These are phyloP conservation scores for Przewalskia tangutica DNA, from an alignment of 257 asterid species.

Conservation along the genomic window DNA sequence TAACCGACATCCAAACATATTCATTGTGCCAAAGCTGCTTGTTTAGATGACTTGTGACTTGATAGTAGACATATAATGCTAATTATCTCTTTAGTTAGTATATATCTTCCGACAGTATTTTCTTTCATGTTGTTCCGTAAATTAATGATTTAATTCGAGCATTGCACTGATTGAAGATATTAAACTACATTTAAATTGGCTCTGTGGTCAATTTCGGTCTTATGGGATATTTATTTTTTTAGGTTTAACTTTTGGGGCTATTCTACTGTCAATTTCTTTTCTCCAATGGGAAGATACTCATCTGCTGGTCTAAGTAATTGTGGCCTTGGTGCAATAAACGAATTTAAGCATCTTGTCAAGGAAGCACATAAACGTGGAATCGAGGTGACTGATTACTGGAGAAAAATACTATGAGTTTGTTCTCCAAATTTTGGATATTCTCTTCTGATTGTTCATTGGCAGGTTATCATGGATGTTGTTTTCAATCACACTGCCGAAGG, in stretches of 20 bases:
- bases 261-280: constrained; percentile 84
- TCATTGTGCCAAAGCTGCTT: not conserved
- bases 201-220: not conserved
- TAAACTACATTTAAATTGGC: not conserved
- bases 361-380: constrained; percentile 96
- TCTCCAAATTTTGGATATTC: not conserved
- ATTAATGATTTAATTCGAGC: not conserved
- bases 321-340: constrained; percentile 70
- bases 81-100: not conserved
- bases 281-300: constrained; percentile 95
- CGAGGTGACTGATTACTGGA: constrained; percentile 44
- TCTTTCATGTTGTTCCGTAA: not conserved
- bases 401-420: not conserved
- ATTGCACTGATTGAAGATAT: not conserved
- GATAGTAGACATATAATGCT: not conserved
- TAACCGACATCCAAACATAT: not conserved
- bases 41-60: not conserved
- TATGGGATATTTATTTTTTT: constrained; percentile 11
- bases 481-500: constrained; percentile 99
- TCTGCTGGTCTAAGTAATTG: constrained; percentile 46
- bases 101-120: not conserved
- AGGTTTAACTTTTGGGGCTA: constrained; percentile 99
- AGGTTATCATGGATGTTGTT: constrained; percentile 99
- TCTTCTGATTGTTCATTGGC: constrained; percentile 17
- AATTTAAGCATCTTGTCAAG: constrained; percentile 77